Base-by-base conservation (phyloP, 2,329 filamentous ascomycete species). In the Venturia effusa region DNA sequence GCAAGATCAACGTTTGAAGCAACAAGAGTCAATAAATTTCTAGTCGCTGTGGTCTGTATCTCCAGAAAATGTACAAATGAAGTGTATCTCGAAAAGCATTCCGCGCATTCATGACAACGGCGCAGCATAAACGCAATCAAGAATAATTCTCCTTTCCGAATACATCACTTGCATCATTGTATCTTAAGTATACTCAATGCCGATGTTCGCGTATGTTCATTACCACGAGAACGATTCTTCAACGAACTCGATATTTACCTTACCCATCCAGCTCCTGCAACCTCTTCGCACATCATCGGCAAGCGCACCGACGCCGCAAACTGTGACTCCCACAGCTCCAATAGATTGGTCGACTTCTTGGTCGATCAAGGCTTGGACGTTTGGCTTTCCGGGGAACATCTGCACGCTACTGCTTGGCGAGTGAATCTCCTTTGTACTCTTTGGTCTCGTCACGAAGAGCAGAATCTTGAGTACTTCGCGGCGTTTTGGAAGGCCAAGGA, bases 331-430 rank as follows among this genome's bases (percentile, higher is more conserved):
- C 85, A 97, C 95, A 61, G 92, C 91, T 10, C 94, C 94, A 63
- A 90, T 79, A 73, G 94, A 90, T 70, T 89, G 84, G 70, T 87
- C 83, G 22, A 92, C 88, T 78, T 97, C 93, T 76, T 89, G 88
- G 67, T 86, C 82, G 59, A 97, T 78, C n/a, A 97, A 78, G 0
- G 88, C 84, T 24, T 86, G 82, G 55, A 96, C 84, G 71, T 96
- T 91, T 11, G 93, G 93, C 68, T 92, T 86, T 2, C 94, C 93
- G 1, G 92, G 89, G 74, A 90, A 91, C 88, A 97, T 94, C 76
- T 92, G 90, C 63, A 97, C 92, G 4, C 88, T 93, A 2, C 83
- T 81, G 64, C 86, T 90, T 4, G 88, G 86, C 59, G 86, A 90
- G 69, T 86, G 81, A 62, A 96, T 89, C 71, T 95, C 89, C 72